These are phyloP conservation scores for Lactarius vividus DNA, from an alignment of 768 basidiomycete species.

Conservation along the genomic window DNA sequence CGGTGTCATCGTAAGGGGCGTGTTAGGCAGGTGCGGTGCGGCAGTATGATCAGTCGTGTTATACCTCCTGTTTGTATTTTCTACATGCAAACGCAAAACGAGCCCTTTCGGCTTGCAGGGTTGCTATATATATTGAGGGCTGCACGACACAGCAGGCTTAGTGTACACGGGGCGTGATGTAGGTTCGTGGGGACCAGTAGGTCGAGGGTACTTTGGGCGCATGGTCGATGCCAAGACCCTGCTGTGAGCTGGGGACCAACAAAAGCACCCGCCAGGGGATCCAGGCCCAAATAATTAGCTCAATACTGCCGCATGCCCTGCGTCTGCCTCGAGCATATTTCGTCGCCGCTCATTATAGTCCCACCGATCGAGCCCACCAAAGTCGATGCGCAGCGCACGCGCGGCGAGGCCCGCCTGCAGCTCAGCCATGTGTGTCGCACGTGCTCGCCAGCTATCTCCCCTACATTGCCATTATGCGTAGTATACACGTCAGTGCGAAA, in stretches of 20 bases:
- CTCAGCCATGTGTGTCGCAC: slow-evolving; percentile 66
- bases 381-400: slow-evolving; percentile 65
- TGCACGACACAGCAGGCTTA: not conserved
- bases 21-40: slow-evolving; percentile 17
- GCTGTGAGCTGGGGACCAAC: not conserved
- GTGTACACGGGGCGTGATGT: not conserved
- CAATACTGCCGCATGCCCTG: not conserved
- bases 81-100: slow-evolving; percentile 28
- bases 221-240: no score
- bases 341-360: slow-evolving; percentile 59
- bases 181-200: not conserved
- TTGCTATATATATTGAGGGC: slow-evolving; percentile 5
- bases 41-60: slow-evolving; percentile 20
- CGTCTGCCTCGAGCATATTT: slow-evolving; percentile 56
- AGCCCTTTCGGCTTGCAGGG: slow-evolving; percentile 21
- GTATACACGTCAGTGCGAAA: not conserved
- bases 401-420: slow-evolving; percentile 64
- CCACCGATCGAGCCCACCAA: slow-evolving; percentile 75
- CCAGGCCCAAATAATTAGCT: not conserved
- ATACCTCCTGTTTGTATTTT: slow-evolving; percentile 29
- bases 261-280: no score
- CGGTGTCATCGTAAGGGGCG: slow-evolving; percentile 54
- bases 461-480: slow-evolving; percentile 37
- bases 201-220: no score
- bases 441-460: slow-evolving; percentile 79